These are phyloP conservation scores for Diaporthe humulicola DNA, from an alignment of 2,329 filamentous ascomycete species.

Conservation along the genomic window DNA sequence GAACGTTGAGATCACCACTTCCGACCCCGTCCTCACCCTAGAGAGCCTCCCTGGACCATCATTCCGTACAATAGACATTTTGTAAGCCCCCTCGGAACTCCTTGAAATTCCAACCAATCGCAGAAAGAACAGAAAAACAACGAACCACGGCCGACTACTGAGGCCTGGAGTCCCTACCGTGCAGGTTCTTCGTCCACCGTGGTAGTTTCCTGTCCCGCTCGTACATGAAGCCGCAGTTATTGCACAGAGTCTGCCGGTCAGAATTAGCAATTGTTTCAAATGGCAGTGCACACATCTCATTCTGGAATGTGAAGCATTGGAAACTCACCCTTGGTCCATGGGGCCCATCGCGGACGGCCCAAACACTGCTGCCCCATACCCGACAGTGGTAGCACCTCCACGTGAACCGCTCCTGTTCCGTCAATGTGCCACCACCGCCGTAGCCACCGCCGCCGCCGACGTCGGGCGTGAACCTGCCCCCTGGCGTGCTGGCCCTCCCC, in stretches of 20 bases:
- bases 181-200: constrained; percentile 80
- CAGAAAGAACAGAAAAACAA: not conserved
- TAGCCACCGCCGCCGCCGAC: constrained; percentile 77
- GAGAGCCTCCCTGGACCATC: not conserved
- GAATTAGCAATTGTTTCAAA: constrained; percentile 41
- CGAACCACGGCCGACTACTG: constrained; percentile 29
- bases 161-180: constrained; percentile 55
- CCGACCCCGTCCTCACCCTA: not conserved
- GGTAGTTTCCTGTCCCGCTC: constrained; percentile 89
- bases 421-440: constrained; percentile 74
- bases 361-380: constrained; percentile 90
- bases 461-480: constrained; percentile 84
- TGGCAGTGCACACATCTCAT: constrained; percentile 30
- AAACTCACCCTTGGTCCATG: constrained; percentile 81
- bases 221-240: constrained; percentile 91
- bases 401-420: constrained; percentile 81
- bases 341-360: constrained; percentile 95
- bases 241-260: constrained; percentile 79
- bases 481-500: constrained; percentile 76
- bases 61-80: constrained; percentile 9
- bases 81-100: not conserved
- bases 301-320: not conserved
- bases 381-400: constrained; percentile 93
- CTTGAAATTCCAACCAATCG: not conserved
- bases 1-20: not conserved